phyloP scores from a whole-genome alignment of 192 early-diverging fungal genomes.

The Jimgerdemannia lactiflua region DNA sequence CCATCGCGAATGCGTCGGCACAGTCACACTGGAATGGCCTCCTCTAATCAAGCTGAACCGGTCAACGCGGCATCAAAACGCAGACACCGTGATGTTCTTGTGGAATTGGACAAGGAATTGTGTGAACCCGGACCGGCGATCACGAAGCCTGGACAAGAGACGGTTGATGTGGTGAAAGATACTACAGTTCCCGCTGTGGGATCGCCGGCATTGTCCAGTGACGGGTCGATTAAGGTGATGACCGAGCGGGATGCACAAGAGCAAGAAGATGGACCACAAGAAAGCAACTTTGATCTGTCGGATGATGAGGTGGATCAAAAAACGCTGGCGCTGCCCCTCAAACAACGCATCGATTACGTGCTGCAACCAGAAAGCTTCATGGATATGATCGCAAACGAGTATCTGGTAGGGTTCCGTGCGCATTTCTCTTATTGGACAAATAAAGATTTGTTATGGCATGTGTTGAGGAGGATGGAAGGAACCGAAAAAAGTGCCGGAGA shows the following conservation, averaged over 20 bases:
- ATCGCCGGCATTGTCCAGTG: background rate
- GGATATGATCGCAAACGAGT: conserved; percentile 52
- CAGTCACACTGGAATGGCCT: background rate
- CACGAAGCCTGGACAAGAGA: conserved; percentile 14
- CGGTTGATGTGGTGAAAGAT: conserved; percentile 14
- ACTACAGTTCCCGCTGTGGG: conserved; percentile 13
- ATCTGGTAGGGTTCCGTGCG: conserved; percentile 47
- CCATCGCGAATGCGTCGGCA: background rate
- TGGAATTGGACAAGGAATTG: conserved; percentile 26
- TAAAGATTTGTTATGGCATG: conserved; percentile 42
- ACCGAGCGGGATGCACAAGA: background rate
- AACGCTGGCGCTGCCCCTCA: conserved; percentile 13
- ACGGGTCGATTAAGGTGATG: background rate
- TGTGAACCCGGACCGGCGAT: conserved; percentile 23
- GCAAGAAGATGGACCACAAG: conserved; percentile 1
- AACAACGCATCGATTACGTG: conserved; percentile 40
- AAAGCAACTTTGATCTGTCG: background rate
- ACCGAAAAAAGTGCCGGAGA: background rate
- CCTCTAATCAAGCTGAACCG: background rate
- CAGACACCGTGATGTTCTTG: conserved; percentile 10
- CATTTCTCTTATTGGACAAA: conserved; percentile 58
- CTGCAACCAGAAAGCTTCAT: conserved; percentile 48
- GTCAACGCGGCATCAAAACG: background rate
- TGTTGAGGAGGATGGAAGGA: conserved; percentile 24
- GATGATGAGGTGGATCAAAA: background rate